phyloP scores from a whole-genome alignment of 176 grass and related monocot genomes.

The Musa beccarii region DNA sequence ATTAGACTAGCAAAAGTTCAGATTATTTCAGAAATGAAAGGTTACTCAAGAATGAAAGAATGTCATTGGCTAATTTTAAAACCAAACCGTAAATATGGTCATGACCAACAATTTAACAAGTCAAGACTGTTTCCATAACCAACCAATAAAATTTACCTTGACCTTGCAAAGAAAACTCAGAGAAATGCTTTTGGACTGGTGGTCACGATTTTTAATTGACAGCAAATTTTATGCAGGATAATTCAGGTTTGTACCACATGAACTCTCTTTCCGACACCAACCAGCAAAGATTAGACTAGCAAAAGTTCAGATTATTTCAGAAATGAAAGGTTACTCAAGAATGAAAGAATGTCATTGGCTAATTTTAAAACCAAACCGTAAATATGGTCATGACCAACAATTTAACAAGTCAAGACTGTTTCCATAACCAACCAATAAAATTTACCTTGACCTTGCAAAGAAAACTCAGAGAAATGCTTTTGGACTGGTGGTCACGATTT shows the following conservation, averaged over 20 bases:
- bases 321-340: too few relatives aligned
- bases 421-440: neutral
- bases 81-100: neutral
- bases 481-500: constrained; percentile 28
- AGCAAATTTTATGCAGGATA: too few relatives aligned
- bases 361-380: neutral
- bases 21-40: too few relatives aligned
- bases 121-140: neutral
- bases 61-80: neutral
- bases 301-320: too few relatives aligned
- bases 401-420: neutral
- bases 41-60: too few relatives aligned
- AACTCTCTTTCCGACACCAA: too few relatives aligned
- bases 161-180: constrained; percentile 46
- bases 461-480: constrained; percentile 47
- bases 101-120: neutral
- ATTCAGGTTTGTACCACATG: too few relatives aligned
- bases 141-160: constrained; percentile 45
- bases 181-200: constrained; percentile 37
- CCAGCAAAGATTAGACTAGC: too few relatives aligned
- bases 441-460: constrained; percentile 67
- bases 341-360: too few relatives aligned
- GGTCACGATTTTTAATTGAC: constrained; percentile 35
- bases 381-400: too few relatives aligned
- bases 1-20: too few relatives aligned